Percentiles rank a stretch among this genome's conserved stretches.
These are phyloP conservation scores for Hypoxylon sp. DNA, from an alignment of 2,329 filamentous ascomycete species.

Conservation along the genomic window DNA sequence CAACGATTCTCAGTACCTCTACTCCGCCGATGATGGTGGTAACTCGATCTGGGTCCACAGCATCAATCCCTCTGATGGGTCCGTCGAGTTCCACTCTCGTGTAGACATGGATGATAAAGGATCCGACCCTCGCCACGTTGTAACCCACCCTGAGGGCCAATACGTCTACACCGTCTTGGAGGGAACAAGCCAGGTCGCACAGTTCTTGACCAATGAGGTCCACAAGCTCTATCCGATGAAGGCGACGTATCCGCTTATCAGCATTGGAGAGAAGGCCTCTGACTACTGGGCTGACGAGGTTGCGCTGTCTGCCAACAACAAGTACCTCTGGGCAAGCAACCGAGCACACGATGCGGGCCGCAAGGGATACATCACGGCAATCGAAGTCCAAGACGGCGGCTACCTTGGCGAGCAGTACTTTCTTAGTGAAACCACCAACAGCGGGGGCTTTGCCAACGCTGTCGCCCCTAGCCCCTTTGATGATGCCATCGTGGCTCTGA, in stretches of 20 bases:
- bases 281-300: slow-evolving; percentile 54
- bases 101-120: slow-evolving; percentile 37
- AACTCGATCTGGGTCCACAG: slow-evolving; percentile 58
- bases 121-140: slow-evolving; percentile 49
- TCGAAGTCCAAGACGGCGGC: slow-evolving; percentile 49
- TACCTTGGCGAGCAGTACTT: slow-evolving; percentile 51
- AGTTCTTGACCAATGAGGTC: slow-evolving; percentile 37
- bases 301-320: slow-evolving; percentile 47
- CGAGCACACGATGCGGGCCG: slow-evolving; percentile 34
- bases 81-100: slow-evolving; percentile 26
- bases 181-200: slow-evolving; percentile 46
- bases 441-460: slow-evolving; percentile 55
- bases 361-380: slow-evolving; percentile 54
- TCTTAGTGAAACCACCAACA: slow-evolving; percentile 50
- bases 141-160: slow-evolving; percentile 45
- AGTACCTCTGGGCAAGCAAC: slow-evolving; percentile 53
- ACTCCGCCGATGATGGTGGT: slow-evolving; percentile 62
- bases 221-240: slow-evolving; percentile 28
- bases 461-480: slow-evolving; percentile 52
- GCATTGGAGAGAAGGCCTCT: slow-evolving; percentile 34
- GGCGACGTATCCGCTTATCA: slow-evolving; percentile 46
- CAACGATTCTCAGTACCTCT: slow-evolving; percentile 59
- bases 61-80: slow-evolving; percentile 43
- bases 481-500: slow-evolving; percentile 52
- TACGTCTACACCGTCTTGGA: slow-evolving; percentile 50